Base-by-base conservation (phyloP, 2,329 filamentous ascomycete genomes). In the Apiospora saccharicola region DNA sequence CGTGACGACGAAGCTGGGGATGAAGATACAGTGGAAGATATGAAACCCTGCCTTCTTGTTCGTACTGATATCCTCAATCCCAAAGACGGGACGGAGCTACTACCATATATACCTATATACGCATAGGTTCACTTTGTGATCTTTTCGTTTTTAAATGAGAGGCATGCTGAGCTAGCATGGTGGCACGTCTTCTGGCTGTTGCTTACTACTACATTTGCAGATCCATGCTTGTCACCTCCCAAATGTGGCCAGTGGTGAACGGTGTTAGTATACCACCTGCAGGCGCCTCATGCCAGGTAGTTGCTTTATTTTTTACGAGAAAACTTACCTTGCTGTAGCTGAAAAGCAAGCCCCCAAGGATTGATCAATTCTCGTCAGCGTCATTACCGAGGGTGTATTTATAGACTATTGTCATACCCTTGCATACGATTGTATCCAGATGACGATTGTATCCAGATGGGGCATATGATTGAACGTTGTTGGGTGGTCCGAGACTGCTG, bases 271-370 rank as follows among this genome's bases (percentile, higher is more conserved):
- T 41, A 34, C 26, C 26, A 8, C 51, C 14, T 34, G 57, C 19
- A 41, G 57, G 16, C 57, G 57, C 34, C 57, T 41, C 19, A n/a
- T 24, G 37, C n/a, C 34, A 8, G 57, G 57, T 64, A n/a, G n/a
- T 61, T 64, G 57, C 57, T 64, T 64, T 64, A 41, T 64, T 64
- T 64, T 41, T 41, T 64, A 41, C 30, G 19, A 41, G 19, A 22
- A 14, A 37, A 6, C 2, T 41, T 41, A 8, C 8, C 30, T 64
- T n/a, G 22, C 1, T 4, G 19, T 24, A 64, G 57, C 57, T 64
- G 57, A 41, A 64, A 64, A 12, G 19, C 34, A n/a, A 14, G 57
- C 22, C 19, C 12, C 7, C 30, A 4, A 10, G 57, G 34, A 37
- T 64, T 64, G 30, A 19, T 41, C 34, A n/a, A 12, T 64, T 5